These are phyloP conservation scores for Thermomucor indicae-seudaticae DNA, from an alignment of 371 early-diverging fungal genomes.

Conservation along the genomic window DNA sequence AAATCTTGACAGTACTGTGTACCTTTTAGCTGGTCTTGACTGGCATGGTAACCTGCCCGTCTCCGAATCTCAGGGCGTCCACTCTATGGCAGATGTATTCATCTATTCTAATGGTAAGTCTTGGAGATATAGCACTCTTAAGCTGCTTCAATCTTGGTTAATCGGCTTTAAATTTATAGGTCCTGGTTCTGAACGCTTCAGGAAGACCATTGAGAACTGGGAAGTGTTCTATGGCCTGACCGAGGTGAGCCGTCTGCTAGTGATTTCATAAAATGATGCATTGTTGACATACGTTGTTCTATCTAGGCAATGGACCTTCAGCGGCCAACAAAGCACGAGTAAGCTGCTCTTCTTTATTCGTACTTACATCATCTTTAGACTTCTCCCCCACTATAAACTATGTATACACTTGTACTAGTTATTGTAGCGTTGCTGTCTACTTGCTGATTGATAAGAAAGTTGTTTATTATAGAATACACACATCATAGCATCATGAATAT, in stretches of 20 bases:
- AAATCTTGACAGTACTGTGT: background rate
- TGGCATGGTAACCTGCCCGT: conserved; percentile 37
- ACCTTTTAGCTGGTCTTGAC: conserved; percentile 25
- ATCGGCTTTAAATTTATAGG: background rate
- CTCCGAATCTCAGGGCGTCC: conserved; percentile 40
- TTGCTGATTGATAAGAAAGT: no score
- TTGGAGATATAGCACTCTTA: no score
- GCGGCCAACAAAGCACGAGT: conserved; percentile 10
- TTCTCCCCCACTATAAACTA: no score
- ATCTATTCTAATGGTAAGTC: conserved; percentile 41
- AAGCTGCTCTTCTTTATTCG: background rate
- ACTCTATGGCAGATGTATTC: conserved; percentile 60
- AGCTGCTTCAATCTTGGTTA: background rate
- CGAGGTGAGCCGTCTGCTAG: conserved; percentile 4
- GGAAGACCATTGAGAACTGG: conserved; percentile 57
- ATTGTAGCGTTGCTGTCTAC: no score
- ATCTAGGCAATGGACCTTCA: conserved; percentile 12
- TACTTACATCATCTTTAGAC: no score
- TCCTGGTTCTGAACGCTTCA: conserved; percentile 53
- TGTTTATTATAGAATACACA: no score
- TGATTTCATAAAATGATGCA: background rate
- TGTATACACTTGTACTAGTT: no score
- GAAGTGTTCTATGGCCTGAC: conserved; percentile 59
- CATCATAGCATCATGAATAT: no score
- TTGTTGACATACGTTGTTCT: background rate